Evolutionary conservation across 2,329 filamentous ascomycete genomes (phyloP), one percentile per base, ranked within the genome.

Genomic region (Fusarium kyushuense): DNA sequence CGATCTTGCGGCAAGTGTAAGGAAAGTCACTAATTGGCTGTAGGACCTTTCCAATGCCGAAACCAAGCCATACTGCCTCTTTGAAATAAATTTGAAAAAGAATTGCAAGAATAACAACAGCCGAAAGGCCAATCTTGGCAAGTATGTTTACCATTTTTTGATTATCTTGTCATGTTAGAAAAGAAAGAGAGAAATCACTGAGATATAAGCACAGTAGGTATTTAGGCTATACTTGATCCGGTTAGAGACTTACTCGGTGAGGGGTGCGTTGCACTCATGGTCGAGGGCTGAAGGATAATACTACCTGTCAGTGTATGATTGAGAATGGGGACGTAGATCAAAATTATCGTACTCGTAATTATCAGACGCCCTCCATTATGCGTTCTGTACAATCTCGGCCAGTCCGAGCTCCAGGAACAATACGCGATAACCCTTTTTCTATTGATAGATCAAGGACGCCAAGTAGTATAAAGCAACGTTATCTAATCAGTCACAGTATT

Each of bases 11-110:
- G n/a, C 72, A 74, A 1, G 46, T 67, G n/a, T 74, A 74, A 3
- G 72, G 72, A 16, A 74, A 74, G 5, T 72, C 64, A 35, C 58
- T 53, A 3, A 74, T 41, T 1, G 72, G 72, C 10, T 74, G 70
- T 2, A 66, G 30, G 2, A 54, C 54, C 9, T 45, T 67, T 33
- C 69, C 63, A 25, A 74, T 67, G 27, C 72, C 72, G 2, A 74
- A 21, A 2, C 45, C 61, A 6, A 74, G 30, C 72, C 72, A 74
- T 46, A 74, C 19, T 13, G 57, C 12, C 6, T 69, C 63, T 54
- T 73, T 73, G 19, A 74, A 63, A 2, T 55, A 72, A 10, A 71
- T 21, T 6, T 74, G 70, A 12, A 74, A 74, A n/a, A 74, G 10
- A 0, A 74, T 32, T 12, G 67, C 71, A 1, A 74, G 38, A 2